A percentile compares a stretch with the other conserved stretches of the same genome.
phyloP scores from a whole-genome alignment of 257 asterid genomes.

The Leptodermis oblonga region DNA sequence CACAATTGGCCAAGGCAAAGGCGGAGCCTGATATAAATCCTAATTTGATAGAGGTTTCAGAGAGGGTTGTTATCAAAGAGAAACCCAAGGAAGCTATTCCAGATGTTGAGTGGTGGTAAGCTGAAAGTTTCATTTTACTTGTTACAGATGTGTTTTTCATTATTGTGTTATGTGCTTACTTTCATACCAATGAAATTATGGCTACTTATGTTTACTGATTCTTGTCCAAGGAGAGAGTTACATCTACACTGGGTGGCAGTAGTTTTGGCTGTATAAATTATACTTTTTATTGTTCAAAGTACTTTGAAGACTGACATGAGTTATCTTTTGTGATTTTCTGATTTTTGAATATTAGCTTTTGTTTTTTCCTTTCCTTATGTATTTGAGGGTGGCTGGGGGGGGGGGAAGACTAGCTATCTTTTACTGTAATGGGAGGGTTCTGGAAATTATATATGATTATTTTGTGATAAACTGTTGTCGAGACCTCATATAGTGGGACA shows the following conservation, averaged over 20 bases:
- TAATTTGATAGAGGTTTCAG: conserved; percentile 85
- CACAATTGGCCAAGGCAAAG: conserved; percentile 87
- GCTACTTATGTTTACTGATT: neutral
- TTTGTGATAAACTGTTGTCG: neutral
- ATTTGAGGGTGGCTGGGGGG: neutral
- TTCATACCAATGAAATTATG: neutral
- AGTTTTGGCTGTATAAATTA: neutral
- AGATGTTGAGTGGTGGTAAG: conserved; percentile 99
- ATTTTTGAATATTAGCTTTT: neutral
- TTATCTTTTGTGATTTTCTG: neutral
- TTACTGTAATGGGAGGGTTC: neutral
- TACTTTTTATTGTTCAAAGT: neutral
- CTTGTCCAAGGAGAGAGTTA: neutral
- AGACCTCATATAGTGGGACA: too few relatives aligned
- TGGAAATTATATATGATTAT: neutral
- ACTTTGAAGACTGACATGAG: neutral
- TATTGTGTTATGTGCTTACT: neutral
- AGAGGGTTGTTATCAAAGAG: conserved; percentile 73
- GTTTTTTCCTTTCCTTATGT: neutral
- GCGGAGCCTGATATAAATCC: conserved; percentile 94
- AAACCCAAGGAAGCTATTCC: conserved; percentile 82
- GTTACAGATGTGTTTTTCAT: neutral
- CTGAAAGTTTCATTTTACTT: conserved; percentile 4
- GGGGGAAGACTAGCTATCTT: neutral
- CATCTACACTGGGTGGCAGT: neutral